Base-by-base conservation (phyloP, 1,284 basidiomycete species). In the Uromyces viciae-fabae region DNA sequence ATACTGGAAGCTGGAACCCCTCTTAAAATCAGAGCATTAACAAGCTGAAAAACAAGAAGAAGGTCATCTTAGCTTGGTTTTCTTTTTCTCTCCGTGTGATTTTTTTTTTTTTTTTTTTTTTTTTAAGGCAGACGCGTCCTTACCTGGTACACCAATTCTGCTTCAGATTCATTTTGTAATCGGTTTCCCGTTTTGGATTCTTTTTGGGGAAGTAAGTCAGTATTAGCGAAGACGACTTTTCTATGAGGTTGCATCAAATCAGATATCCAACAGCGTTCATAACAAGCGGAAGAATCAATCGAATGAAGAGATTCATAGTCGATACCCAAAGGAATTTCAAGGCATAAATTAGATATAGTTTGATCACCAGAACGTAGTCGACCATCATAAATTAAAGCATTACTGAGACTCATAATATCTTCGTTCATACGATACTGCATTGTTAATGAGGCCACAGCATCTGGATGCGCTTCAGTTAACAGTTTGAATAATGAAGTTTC, bases 391-490 rank as follows among this genome's bases (percentile, higher is more conserved):
- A 98, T 92, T 46, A 99, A 89, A 79, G 89, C 89, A 85, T 99
- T 99, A 4, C 94, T 95, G 15, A 99, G 87, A 9, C 90, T 85
- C 96, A 98, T 99, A 85, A 99, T 98, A 82, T 97, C 94, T 80
- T 90, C 90, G 86, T 96, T 98, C 96, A 99, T 99, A 75, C 97
- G 89, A 85, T 99, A 99, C 85, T 99, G 96, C 75, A 92, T 89
- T 0, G 90, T 89, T 42, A 99, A 89, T 83, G 95, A 91, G 25
- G 92, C 90, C 58, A 98, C 92, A 0, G 94, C 91, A 28, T 90
- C 86, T 0, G 94, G 93, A 84, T 98, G 93, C 0, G 92, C 91
- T 64, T 94, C 92, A 0, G 93, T 94, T 3, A 99, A 89, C 1
- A 91, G 89, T 69, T 93, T 91, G 88, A 99, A 99, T 11, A 99